phyloP scores from a whole-genome alignment of 2,329 filamentous ascomycete genomes.

The Penicillium sp. region DNA sequence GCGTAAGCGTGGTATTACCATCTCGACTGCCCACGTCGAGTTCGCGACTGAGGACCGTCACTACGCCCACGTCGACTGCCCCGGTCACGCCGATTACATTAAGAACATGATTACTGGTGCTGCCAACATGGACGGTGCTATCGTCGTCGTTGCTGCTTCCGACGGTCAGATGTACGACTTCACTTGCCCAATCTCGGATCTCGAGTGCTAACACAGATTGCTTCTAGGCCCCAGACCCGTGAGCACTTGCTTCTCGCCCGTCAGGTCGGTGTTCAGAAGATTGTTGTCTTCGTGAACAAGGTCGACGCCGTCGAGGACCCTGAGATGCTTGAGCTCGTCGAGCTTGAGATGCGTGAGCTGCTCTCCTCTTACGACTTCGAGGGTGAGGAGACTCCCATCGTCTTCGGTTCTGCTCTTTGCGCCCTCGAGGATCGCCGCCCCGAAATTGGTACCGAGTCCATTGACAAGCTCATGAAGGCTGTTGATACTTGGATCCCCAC shows the following conservation, averaged over 20 bases:
- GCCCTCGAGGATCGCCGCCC: conserved; percentile 82
- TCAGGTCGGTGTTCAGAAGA: conserved; percentile 96
- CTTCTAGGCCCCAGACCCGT: conserved; percentile 79
- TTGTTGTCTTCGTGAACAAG: conserved; percentile 99
- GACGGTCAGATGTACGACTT: conserved; percentile 85
- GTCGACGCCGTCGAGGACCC: conserved; percentile 95
- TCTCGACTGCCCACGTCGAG: conserved; percentile 97
- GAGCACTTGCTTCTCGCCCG: conserved; percentile 97
- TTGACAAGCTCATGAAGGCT: conserved; percentile 85
- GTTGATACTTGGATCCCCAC: conserved; percentile 98
- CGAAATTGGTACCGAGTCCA: conserved; percentile 84
- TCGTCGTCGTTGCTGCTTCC: conserved; percentile 97
- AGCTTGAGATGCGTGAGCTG: conserved; percentile 99
- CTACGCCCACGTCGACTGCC: conserved; percentile 99
- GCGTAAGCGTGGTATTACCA: conserved; percentile 99
- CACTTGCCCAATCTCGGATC: neutral
- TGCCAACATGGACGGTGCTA: conserved; percentile 98
- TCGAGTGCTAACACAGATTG: conserved; percentile 19
- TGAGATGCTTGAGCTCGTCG: conserved; percentile 99
- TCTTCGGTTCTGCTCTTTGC: conserved; percentile 95
- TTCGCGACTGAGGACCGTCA: conserved; percentile 92
- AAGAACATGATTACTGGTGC: conserved; percentile 99
- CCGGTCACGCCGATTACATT: conserved; percentile 99
- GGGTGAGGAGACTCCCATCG: conserved; percentile 94
- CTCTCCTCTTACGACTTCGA: conserved; percentile 92